These are phyloP conservation scores for Lepidium didymum DNA, from an alignment of 345 rosid genomes.

Conservation along the genomic window DNA sequence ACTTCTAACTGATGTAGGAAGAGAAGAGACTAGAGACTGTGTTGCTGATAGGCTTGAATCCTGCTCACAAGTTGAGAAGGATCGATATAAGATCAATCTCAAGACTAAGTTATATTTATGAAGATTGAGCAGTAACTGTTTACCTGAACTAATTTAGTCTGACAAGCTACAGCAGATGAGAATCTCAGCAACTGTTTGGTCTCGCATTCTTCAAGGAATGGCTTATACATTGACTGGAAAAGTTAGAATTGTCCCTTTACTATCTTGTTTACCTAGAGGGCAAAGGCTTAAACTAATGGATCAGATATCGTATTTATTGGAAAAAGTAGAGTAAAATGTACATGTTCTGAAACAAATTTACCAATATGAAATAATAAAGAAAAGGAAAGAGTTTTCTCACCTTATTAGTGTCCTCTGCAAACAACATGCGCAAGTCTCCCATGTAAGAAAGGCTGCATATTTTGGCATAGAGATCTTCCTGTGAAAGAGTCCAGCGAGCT, in stretches of 20 bases:
- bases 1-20: conserved; percentile 56
- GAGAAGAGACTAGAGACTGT: conserved; percentile 46
- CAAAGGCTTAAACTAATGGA: neutral
- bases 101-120: neutral
- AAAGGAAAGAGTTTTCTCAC: conserved; percentile 28
- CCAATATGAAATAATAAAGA: neutral
- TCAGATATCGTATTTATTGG: neutral
- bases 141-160: conserved; percentile 57
- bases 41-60: conserved; percentile 49
- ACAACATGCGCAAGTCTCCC: conserved; percentile 89
- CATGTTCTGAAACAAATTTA: neutral
- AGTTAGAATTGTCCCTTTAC: conserved; percentile 81
- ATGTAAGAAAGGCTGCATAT: conserved; percentile 87
- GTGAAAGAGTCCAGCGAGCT: conserved; percentile 19
- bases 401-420: conserved; percentile 85
- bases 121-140: neutral
- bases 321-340: neutral
- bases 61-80: conserved; percentile 33
- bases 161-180: conserved; percentile 36
- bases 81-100: neutral
- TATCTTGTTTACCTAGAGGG: conserved; percentile 62
- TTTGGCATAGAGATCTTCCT: conserved; percentile 82
- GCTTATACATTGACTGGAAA: conserved; percentile 73
- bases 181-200: conserved; percentile 46
- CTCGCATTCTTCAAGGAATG: conserved; percentile 61